These are phyloP conservation scores for Barnettozyma vustinii DNA, from an alignment of 805 yeast genomes.

Conservation along the genomic window DNA sequence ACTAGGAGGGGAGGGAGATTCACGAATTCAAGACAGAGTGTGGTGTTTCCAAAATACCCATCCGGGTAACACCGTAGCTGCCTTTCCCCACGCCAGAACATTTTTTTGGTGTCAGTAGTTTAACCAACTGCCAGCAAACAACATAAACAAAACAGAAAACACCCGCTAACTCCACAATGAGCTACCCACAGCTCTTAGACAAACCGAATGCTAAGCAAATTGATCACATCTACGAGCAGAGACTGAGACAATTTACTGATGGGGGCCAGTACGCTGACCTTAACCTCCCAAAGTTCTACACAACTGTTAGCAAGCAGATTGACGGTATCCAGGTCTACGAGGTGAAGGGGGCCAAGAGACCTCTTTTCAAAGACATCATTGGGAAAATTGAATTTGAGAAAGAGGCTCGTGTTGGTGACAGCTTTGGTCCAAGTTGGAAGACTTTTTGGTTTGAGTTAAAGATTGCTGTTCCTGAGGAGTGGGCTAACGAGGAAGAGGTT, in stretches of 20 bases:
- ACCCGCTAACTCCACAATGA: background rate
- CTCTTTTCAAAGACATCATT: constrained; percentile 35
- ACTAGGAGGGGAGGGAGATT: too few species aligned
- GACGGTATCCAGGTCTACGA: constrained; percentile 46
- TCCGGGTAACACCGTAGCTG: background rate
- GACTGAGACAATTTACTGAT: constrained; percentile 72
- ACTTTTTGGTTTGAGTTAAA: constrained; percentile 87
- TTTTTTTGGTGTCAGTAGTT: background rate
- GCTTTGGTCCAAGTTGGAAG: constrained; percentile 94
- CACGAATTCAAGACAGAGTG: too few species aligned
- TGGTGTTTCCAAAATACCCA: too few species aligned
- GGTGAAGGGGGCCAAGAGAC: constrained; percentile 58
- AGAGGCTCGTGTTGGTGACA: constrained; percentile 61
- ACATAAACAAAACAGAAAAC: background rate
- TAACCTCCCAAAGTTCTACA: constrained; percentile 80
- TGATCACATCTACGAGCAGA: constrained; percentile 63
- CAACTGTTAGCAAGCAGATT: constrained; percentile 41
- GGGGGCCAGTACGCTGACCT: constrained; percentile 77
- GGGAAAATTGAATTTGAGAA: constrained; percentile 34
- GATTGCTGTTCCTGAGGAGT: constrained; percentile 54
- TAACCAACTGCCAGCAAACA: background rate
- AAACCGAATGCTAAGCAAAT: constrained; percentile 72
- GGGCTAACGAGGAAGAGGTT: constrained; percentile 41
- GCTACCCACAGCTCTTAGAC: constrained; percentile 37
- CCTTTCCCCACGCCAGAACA: background rate